A percentile compares a stretch with the other conserved stretches of the same genome.
Evolutionary conservation across 208 protist species (phyloP).

Genomic region (Crithidia expoeki): DNA sequence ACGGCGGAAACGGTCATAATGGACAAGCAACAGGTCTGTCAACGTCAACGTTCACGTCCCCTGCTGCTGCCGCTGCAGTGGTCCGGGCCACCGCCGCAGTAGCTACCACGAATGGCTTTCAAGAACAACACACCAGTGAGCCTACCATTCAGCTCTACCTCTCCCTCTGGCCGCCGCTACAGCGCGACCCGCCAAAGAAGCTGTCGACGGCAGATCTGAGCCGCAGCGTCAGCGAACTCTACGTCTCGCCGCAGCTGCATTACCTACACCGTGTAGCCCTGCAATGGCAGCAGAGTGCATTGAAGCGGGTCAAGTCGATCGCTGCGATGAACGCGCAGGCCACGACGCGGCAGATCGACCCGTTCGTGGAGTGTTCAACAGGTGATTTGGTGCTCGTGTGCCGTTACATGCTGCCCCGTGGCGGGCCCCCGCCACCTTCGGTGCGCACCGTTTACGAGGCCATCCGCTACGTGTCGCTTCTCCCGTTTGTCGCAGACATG

Average conservation of each 20-base stretch:
- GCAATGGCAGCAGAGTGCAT: conserved; percentile 53
- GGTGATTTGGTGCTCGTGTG: conserved; percentile 75
- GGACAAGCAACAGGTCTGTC: no score
- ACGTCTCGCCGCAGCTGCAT: conserved; percentile 60
- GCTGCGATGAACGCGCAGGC: conserved; percentile 65
- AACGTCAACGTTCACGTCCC: no score
- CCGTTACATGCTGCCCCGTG: conserved; percentile 69
- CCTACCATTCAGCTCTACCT: conserved; percentile 81
- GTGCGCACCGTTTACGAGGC: conserved; percentile 69
- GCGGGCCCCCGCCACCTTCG: conserved; percentile 61
- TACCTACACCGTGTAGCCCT: conserved; percentile 70
- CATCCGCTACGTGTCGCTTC: conserved; percentile 79
- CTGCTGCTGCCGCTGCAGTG: neutral
- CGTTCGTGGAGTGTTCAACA: conserved; percentile 77
- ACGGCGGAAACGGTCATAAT: neutral
- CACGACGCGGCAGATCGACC: conserved; percentile 56
- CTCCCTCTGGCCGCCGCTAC: conserved; percentile 78
- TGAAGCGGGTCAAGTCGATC: conserved; percentile 45
- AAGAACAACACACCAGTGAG: conserved; percentile 14
- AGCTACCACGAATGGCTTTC: neutral
- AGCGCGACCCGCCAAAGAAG: conserved; percentile 42
- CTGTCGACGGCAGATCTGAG: conserved; percentile 37
- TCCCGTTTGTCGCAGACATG: conserved; percentile 68
- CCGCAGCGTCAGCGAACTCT: conserved; percentile 45
- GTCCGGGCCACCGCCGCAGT: neutral